These are phyloP conservation scores for Phytopythium boreale DNA, from an alignment of 352 stramenopile species.

Conservation along the genomic window DNA sequence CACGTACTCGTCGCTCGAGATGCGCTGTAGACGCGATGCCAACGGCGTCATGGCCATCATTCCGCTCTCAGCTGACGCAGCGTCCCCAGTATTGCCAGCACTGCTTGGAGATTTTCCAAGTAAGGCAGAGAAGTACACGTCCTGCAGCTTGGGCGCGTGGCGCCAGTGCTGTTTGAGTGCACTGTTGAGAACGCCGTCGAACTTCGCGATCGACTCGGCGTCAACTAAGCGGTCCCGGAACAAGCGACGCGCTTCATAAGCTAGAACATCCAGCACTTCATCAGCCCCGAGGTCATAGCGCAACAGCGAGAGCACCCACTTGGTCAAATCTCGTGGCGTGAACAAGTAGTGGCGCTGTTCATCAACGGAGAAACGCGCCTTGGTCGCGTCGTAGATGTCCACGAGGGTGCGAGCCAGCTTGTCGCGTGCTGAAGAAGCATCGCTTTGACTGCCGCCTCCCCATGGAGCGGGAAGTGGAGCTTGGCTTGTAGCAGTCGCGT, in stretches of 20 bases:
- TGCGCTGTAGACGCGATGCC: conserved; percentile 44
- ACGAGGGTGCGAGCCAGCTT: conserved; percentile 89
- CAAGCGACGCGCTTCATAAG: conserved; percentile 85
- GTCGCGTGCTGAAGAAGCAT: conserved; percentile 28
- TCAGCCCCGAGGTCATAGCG: conserved; percentile 90
- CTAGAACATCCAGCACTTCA: conserved; percentile 89
- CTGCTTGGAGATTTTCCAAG: conserved; percentile 32
- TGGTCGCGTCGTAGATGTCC: conserved; percentile 88
- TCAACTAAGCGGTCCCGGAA: conserved; percentile 92
- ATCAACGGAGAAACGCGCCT: conserved; percentile 90
- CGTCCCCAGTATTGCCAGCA: conserved; percentile 8
- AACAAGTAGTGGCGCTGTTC: conserved; percentile 95
- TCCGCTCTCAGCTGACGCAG: neutral
- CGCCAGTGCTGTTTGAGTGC: conserved; percentile 87
- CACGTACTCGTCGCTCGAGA: conserved; percentile 82
- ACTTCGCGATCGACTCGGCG: conserved; percentile 63
- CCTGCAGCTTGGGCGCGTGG: conserved; percentile 68
- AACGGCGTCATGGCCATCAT: conserved; percentile 6
- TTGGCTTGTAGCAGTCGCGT: conserved; percentile 41
- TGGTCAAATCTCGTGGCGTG: conserved; percentile 90
- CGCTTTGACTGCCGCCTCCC: conserved; percentile 4
- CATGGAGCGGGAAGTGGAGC: neutral
- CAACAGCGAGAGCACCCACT: conserved; percentile 88
- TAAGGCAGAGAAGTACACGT: conserved; percentile 85
- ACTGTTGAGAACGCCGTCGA: conserved; percentile 82